These are phyloP conservation scores for Aspergillus incahuasiensis DNA, from an alignment of 495 filamentous ascomycete species.

Conservation along the genomic window DNA sequence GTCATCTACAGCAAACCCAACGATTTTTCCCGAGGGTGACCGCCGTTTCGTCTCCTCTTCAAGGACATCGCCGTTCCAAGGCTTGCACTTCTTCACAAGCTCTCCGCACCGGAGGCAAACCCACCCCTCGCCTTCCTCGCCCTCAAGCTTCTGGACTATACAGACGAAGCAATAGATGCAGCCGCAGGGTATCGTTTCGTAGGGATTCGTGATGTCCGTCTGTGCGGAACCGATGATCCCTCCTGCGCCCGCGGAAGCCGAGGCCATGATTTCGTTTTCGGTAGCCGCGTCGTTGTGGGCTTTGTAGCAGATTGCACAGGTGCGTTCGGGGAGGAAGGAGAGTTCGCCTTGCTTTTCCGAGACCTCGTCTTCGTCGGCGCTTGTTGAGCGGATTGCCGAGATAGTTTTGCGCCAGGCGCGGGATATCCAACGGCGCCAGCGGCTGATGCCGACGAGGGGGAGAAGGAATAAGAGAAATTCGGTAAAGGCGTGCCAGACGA, in stretches of 20 bases:
- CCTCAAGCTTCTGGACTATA: conserved; percentile 80
- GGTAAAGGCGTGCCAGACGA: conserved; percentile 98
- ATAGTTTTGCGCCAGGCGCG: conserved; percentile 76
- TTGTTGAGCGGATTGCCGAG: conserved; percentile 52
- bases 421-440: conserved; percentile 87
- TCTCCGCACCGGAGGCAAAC: conserved; percentile 88
- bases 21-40: conserved; percentile 54
- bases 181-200: conserved; percentile 85
- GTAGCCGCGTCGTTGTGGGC: conserved; percentile 74
- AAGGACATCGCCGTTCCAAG: conserved; percentile 87
- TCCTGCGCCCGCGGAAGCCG: conserved; percentile 43
- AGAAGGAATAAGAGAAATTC: conserved; percentile 96
- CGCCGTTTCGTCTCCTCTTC: conserved; percentile 51
- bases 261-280: conserved; percentile 63
- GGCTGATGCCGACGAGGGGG: conserved; percentile 84
- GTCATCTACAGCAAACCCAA: conserved; percentile 64
- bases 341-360: conserved; percentile 64
- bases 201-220: conserved; percentile 95
- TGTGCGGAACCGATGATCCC: conserved; percentile 78
- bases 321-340: conserved; percentile 82
- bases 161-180: conserved; percentile 98
- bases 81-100: conserved; percentile 79
- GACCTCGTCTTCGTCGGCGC: conserved; percentile 41
- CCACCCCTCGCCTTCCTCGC: conserved; percentile 96
- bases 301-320: conserved; percentile 96